A percentile compares a stretch with the other conserved stretches of the same genome.
Conservation (phyloP, 768 basidiomycete genomes). For the Hypholoma fasciculare region DNA sequence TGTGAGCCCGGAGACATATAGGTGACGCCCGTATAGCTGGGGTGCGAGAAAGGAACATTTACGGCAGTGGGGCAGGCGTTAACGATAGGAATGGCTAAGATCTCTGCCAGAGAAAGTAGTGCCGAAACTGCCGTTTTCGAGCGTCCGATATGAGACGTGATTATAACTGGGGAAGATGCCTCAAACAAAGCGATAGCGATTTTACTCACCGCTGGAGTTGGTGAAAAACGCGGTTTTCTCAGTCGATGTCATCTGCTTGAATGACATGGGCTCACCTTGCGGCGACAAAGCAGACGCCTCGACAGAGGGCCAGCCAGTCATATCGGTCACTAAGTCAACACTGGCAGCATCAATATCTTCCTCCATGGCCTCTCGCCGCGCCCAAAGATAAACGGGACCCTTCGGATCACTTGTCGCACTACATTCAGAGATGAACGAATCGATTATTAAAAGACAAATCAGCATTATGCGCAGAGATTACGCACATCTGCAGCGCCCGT, state of each 20-base stretch:
- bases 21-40: constrained; percentile 50
- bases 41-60: constrained; percentile 58
- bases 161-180: constrained; percentile 58
- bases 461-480: background rate
- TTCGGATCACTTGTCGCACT: constrained; percentile 72
- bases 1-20: constrained; percentile 47
- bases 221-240: background rate
- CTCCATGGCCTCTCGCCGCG: constrained; percentile 69
- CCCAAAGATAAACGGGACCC: constrained; percentile 77
- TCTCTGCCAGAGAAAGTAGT: constrained; percentile 47
- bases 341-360: constrained; percentile 48
- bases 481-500: constrained; percentile 66
- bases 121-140: constrained; percentile 45
- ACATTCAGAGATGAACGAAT: constrained; percentile 2
- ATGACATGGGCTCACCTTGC: constrained; percentile 21
- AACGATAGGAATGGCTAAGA: constrained; percentile 57
- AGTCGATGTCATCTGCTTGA: background rate
- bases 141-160: constrained; percentile 64
- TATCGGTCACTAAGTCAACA: constrained; percentile 28
- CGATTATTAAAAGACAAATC: background rate
- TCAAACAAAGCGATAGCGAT: constrained; percentile 51
- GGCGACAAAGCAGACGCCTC: constrained; percentile 48
- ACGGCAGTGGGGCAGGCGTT: constrained; percentile 49
- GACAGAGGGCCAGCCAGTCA: constrained; percentile 52
- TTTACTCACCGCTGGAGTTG: constrained; percentile 26